Conservation (phyloP, 2,329 filamentous ascomycete species). For the Alternaria rosae region DNA sequence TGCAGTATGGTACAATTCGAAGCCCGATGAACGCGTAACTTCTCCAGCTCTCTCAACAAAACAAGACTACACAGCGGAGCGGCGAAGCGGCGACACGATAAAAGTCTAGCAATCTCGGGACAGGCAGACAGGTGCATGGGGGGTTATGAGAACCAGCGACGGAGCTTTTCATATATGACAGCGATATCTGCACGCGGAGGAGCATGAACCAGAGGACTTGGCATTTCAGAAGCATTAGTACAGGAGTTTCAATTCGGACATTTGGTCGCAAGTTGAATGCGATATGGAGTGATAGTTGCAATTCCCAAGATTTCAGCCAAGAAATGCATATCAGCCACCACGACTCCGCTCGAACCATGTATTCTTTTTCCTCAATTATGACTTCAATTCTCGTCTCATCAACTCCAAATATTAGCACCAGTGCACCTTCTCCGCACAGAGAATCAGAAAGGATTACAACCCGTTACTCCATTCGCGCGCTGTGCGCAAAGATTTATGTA, state of each 20-base stretch:
- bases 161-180: not conserved
- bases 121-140: not conserved
- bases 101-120: too few relatives aligned
- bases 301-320: not conserved
- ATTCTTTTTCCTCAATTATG: too few relatives aligned
- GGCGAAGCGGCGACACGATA: too few relatives aligned
- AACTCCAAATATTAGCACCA: too few relatives aligned
- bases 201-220: not conserved
- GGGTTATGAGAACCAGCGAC: not conserved
- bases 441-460: not conserved
- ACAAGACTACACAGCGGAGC: not conserved
- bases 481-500: not conserved
- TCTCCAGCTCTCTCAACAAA: not conserved
- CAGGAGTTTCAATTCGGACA: not conserved
- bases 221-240: not conserved
- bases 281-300: not conserved
- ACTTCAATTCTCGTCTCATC: too few relatives aligned
- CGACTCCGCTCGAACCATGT: too few relatives aligned
- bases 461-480: not conserved
- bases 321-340: not conserved
- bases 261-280: not conserved
- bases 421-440: too few relatives aligned
- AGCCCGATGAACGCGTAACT: constrained; percentile 68
- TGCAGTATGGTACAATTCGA: constrained; percentile 95
- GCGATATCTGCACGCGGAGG: not conserved